A percentile compares a stretch with the other conserved stretches of the same genome.
phyloP scores from a whole-genome alignment of 176 grass and related monocot species.

The Microstegium vimineum region DNA sequence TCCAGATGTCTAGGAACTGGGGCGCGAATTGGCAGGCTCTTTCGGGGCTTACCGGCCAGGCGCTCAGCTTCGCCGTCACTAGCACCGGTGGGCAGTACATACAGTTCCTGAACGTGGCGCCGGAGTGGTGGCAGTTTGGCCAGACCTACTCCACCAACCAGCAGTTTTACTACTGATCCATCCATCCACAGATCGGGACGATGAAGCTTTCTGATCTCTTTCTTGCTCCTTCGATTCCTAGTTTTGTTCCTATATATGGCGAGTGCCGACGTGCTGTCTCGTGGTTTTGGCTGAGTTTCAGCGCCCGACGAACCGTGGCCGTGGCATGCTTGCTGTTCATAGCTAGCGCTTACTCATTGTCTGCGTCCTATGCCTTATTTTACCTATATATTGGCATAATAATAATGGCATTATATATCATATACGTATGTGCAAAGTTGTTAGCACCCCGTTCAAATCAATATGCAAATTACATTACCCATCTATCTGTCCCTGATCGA shows the following conservation, averaged over 20 bases:
- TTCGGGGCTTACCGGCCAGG: constrained; percentile 27
- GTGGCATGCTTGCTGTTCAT: constrained; percentile 16
- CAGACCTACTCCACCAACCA: constrained; percentile 36
- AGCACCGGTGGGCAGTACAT: constrained; percentile 44
- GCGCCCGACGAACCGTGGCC: neutral
- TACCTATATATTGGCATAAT: too few species aligned
- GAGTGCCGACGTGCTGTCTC: neutral
- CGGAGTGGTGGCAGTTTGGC: constrained; percentile 48
- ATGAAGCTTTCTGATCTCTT: neutral
- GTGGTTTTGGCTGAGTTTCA: neutral
- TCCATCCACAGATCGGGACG: neutral
- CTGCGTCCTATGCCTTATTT: neutral
- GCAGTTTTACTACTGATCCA: constrained; percentile 42
- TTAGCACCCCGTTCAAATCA: neutral
- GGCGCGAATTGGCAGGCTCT: constrained; percentile 52
- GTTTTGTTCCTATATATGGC: neutral
- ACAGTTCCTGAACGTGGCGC: constrained; percentile 20
- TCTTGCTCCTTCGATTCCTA: neutral
- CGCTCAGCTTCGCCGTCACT: constrained; percentile 46
- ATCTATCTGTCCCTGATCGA: too few species aligned
- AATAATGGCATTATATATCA: too few species aligned
- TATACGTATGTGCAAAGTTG: neutral
- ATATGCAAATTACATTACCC: neutral
- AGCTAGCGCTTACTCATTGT: neutral
- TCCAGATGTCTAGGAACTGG: constrained; percentile 41